A percentile compares a stretch with the other conserved stretches of the same genome.
These are phyloP conservation scores for Teratosphaeria pseudoeucalypti DNA, from an alignment of 2,329 filamentous ascomycete genomes.

Conservation along the genomic window DNA sequence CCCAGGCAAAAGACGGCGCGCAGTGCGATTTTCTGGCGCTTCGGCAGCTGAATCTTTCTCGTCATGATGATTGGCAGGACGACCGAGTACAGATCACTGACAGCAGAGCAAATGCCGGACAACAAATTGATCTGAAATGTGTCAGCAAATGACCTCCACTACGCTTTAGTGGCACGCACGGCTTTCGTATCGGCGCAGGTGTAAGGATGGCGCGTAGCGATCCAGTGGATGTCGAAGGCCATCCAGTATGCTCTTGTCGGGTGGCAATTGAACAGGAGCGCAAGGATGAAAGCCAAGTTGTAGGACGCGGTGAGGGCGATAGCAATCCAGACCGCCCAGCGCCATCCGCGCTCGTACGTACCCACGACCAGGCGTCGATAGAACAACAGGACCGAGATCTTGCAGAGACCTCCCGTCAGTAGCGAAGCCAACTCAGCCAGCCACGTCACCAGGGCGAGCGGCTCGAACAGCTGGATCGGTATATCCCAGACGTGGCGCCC, in stretches of 20 bases:
- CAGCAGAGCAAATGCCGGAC: constrained; percentile 28
- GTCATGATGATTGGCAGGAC: constrained; percentile 35
- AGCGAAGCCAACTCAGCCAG: constrained; percentile 25
- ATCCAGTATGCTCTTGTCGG: constrained; percentile 33
- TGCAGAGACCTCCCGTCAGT: constrained; percentile 20
- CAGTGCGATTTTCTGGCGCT: constrained; percentile 33
- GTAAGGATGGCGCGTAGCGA: constrained; percentile 14
- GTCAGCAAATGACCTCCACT: constrained; percentile 7
- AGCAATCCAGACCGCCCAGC: constrained; percentile 26
- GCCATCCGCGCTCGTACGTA: constrained; percentile 26
- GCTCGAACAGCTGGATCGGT: constrained; percentile 8
- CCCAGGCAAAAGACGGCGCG: constrained; percentile 36
- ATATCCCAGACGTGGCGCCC: constrained; percentile 30
- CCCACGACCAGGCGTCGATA: constrained; percentile 32
- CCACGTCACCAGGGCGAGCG: constrained; percentile 22
- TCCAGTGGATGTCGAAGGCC: constrained; percentile 5
- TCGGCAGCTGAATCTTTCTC: constrained; percentile 33
- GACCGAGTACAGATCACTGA: constrained; percentile 33
- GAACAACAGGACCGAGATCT: constrained; percentile 31
- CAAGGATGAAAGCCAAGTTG: constrained; percentile 27
- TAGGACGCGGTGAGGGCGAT: constrained; percentile 32
- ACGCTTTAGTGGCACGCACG: neutral
- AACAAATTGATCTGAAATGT: constrained; percentile 30
- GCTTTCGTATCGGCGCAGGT: constrained; percentile 18
- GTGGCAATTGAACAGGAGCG: constrained; percentile 28